Evolutionary conservation across 805 yeast species (phyloP).

Genomic region (Candida easanensis): DNA sequence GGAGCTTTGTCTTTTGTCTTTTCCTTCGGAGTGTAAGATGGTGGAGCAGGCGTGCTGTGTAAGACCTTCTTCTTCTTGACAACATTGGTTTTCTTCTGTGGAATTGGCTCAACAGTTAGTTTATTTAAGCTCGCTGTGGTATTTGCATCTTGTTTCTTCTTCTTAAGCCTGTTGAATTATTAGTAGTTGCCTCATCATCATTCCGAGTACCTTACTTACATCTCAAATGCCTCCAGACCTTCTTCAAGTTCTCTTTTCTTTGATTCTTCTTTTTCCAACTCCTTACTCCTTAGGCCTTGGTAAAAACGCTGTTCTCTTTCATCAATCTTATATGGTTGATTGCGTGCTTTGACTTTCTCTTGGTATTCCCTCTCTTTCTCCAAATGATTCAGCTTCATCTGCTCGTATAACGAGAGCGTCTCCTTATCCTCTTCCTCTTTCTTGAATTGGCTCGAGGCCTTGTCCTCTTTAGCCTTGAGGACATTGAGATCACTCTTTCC

Average conservation of each 20-base stretch:
- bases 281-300: conserved; percentile 10
- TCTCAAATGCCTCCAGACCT: conserved; percentile 20
- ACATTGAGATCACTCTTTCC: conserved; percentile 26
- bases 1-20: neutral
- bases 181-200: neutral
- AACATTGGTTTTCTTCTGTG: neutral
- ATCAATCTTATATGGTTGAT: conserved; percentile 20
- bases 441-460: conserved; percentile 16
- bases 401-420: conserved; percentile 26
- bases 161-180: neutral
- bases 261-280: conserved; percentile 8
- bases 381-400: conserved; percentile 26
- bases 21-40: too few species aligned
- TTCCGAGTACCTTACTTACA: conserved; percentile 14
- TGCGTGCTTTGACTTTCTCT: conserved; percentile 23
- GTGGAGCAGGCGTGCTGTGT: too few species aligned
- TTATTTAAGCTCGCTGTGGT: neutral
- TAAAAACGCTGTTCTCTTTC: conserved; percentile 23
- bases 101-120: neutral
- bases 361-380: conserved; percentile 24
- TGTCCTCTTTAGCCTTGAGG: conserved; percentile 18
- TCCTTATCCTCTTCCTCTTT: conserved; percentile 24
- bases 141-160: neutral
- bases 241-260: conserved; percentile 21
- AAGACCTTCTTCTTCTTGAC: neutral